Percentiles rank a stretch among this genome's conserved stretches.
phyloP scores from a whole-genome alignment of 495 filamentous ascomycete genomes.

The Penicillium soppii region DNA sequence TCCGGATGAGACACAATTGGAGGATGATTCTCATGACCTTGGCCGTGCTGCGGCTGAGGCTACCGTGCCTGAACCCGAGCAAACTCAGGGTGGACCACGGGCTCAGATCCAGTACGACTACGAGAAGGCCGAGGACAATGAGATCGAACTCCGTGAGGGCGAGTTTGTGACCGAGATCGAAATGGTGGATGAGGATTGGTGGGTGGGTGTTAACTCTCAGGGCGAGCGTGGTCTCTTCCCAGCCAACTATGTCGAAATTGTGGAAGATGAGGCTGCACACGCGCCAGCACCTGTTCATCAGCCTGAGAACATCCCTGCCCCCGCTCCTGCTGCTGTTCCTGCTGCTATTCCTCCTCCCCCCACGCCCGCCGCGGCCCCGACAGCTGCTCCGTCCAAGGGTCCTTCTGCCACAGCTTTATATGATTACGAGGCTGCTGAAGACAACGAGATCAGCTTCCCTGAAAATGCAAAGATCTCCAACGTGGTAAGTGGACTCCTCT shows the following conservation, averaged over 20 bases:
- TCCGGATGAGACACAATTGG: constrained; percentile 61
- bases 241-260: constrained; percentile 90
- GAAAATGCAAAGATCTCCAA: constrained; percentile 75
- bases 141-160: constrained; percentile 87
- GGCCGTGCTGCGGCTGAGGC: constrained; percentile 62
- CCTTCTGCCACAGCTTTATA: constrained; percentile 81
- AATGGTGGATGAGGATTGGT: constrained; percentile 97
- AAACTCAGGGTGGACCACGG: constrained; percentile 50
- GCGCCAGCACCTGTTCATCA: constrained; percentile 28
- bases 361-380: constrained; percentile 5
- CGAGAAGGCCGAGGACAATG: constrained; percentile 95
- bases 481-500: constrained; percentile 55
- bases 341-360: not conserved
- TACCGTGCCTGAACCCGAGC: constrained; percentile 34
- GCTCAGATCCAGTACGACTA: constrained; percentile 93
- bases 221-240: constrained; percentile 92
- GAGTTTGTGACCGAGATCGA: constrained; percentile 93
- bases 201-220: constrained; percentile 80
- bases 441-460: constrained; percentile 93
- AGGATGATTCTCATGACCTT: constrained; percentile 62
- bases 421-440: constrained; percentile 96
- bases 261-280: constrained; percentile 55
- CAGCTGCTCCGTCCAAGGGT: constrained; percentile 32
- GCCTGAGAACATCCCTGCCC: constrained; percentile 9
- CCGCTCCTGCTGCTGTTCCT: constrained; percentile 1